A percentile compares a stretch with the other conserved stretches of the same genome.
Evolutionary conservation across 2,329 filamentous ascomycete species (phyloP).

Genomic region (Phaeosphaeriaceae sp.): DNA sequence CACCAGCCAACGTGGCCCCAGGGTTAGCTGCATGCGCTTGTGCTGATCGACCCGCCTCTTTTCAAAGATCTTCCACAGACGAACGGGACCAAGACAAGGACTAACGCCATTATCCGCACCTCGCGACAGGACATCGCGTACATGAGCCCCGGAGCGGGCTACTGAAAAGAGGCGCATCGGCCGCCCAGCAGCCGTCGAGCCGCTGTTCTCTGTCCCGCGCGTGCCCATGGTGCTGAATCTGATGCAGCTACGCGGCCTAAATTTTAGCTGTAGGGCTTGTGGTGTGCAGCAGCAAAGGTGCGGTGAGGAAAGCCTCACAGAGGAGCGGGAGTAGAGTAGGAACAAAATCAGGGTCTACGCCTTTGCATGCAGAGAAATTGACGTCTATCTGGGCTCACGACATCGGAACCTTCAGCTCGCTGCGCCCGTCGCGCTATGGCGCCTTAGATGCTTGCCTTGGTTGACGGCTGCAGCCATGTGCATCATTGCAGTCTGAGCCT

Average conservation of each 20-base stretch:
- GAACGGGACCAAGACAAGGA: slow-evolving; percentile 44
- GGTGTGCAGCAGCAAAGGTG: slow-evolving; percentile 28
- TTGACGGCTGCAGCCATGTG: slow-evolving; percentile 29
- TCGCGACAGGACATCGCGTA: slow-evolving; percentile 39
- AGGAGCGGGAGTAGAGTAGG: background rate
- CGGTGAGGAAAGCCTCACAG: slow-evolving; percentile 22
- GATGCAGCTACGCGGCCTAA: slow-evolving; percentile 33
- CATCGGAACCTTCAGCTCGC: background rate
- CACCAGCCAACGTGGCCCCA: slow-evolving; percentile 49
- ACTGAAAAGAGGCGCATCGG: slow-evolving; percentile 37
- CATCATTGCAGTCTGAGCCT: slow-evolving; percentile 18
- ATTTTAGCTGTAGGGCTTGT: slow-evolving; percentile 25
- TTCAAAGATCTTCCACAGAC: slow-evolving; percentile 47
- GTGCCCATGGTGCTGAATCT: slow-evolving; percentile 45
- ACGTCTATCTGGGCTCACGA: background rate
- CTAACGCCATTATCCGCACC: slow-evolving; percentile 43
- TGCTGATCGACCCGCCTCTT: slow-evolving; percentile 50
- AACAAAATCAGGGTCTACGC: background rate
- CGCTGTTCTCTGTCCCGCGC: slow-evolving; percentile 36
- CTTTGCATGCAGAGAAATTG: background rate
- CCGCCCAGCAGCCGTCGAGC: slow-evolving; percentile 29
- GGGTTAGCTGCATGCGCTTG: slow-evolving; percentile 51
- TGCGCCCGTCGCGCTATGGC: slow-evolving; percentile 26
- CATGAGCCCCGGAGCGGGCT: slow-evolving; percentile 35
- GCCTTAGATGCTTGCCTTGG: slow-evolving; percentile 24